phyloP scores from a whole-genome alignment of 2,329 filamentous ascomycete species.

The Cladosporium sp. region DNA sequence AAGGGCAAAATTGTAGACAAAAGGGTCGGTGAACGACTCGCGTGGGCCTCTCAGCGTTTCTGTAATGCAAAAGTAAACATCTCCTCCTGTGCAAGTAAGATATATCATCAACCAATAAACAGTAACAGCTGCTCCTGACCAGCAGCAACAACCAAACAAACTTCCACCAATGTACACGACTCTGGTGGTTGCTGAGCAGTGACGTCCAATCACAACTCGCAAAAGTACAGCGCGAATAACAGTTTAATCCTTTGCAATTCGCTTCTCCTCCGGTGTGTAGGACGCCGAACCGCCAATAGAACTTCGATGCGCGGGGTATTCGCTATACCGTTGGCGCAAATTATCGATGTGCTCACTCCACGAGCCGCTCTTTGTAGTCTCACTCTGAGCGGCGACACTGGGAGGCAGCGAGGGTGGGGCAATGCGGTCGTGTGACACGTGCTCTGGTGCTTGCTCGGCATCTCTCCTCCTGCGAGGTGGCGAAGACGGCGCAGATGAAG shows the following conservation, averaged over 20 bases:
- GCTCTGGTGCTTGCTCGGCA: slow-evolving; percentile 22
- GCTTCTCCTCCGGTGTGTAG: slow-evolving; percentile 14
- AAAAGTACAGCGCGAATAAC: neutral
- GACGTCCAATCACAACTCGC: neutral
- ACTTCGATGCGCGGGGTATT: slow-evolving; percentile 20
- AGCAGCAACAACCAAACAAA: neutral
- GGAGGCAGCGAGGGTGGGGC: neutral
- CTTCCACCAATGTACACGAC: neutral
- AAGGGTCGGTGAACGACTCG: neutral
- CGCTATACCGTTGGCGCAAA: slow-evolving; percentile 24
- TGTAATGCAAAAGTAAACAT: neutral
- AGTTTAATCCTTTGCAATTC: neutral
- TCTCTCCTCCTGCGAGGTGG: slow-evolving; percentile 22
- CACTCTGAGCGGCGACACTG: neutral
- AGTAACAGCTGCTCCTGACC: neutral
- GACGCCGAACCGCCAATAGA: slow-evolving; percentile 14
- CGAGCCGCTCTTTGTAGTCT: neutral
- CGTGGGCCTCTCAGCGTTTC: neutral
- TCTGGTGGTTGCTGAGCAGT: neutral
- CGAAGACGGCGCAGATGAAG: slow-evolving; percentile 57
- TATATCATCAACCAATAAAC: neutral
- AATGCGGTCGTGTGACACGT: slow-evolving; percentile 10
- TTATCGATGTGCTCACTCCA: slow-evolving; percentile 22
- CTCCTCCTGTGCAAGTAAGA: neutral
- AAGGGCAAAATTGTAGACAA: neutral